phyloP scores from a whole-genome alignment of 345 rosid genomes.

The Arabidopsis thaliana region TAIR10.1 NC_003070.9:18703001-18703500 shows the following conservation, averaged over 20 bases:
- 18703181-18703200: slow-evolving; percentile 76
- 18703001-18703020: slow-evolving; percentile 98
- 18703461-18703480: slow-evolving; percentile 88
- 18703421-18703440: slow-evolving; percentile 98
- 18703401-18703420: slow-evolving; percentile 88
- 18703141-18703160: slow-evolving; percentile 85
- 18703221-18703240: slow-evolving; percentile 82
- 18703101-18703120: slow-evolving; percentile 82
- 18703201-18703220: slow-evolving; percentile 90
- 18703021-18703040: slow-evolving; percentile 99
- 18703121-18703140: slow-evolving; percentile 85
- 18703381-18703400: slow-evolving; percentile 99
- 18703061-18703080: slow-evolving; percentile 94
- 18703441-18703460: slow-evolving; percentile 98
- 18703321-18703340: slow-evolving; percentile 99
- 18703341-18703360: slow-evolving; percentile 95
- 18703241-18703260: slow-evolving; percentile 83
- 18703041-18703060: slow-evolving; percentile 98
- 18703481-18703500: slow-evolving; percentile 98
- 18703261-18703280: slow-evolving; percentile 99
- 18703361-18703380: slow-evolving; percentile 97
- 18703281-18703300: slow-evolving; percentile 96
- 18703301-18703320: slow-evolving; percentile 87
- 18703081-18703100: slow-evolving; percentile 96
- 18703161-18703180: slow-evolving; percentile 84